Evolutionary conservation across 306 rosid species (phyloP), one percentile per base, ranked within the genome.

Genomic region (barrel medic (Medicago truncatula)): DNA sequence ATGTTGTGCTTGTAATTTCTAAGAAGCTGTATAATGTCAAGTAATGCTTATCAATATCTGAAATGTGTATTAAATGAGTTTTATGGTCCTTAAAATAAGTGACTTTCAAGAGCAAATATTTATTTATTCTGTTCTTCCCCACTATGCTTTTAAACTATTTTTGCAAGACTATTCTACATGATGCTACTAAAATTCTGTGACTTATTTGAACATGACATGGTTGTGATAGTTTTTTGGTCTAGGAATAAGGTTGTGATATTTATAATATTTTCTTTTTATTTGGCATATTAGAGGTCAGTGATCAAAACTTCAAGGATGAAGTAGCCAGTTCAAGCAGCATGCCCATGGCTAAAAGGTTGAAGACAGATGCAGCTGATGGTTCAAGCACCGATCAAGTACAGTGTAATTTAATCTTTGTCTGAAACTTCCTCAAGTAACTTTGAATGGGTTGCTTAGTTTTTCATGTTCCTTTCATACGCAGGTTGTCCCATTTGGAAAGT

Each of bases 261-360:
- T 47, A 18, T 57, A 60, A 61, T 67, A 56, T 57, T 56, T 10
- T 46, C 28, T 54, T 41, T 20, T 60, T 75, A 40, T 53, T 61
- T 17, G 20, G 14, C 18, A 13, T 62, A 7, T 49, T 79, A 91
- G 98, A 91, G 82, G 84, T 84, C 80, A 83, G 86, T 4, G 96
- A 86, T 82, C 98, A 91, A 88, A 94, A 92, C 85, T 94, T 94
- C 83, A 83, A 63, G 79, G 87, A 86, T 56, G 87, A 86, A 58
- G 87, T 63, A 83, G 85, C 84, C 78, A 78, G 82, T 67, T 77
- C 87, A 69, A 70, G 83, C 79, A 13, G 86, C 79, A 69, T 70
- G 64, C 81, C 91, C 17, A 10, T n/a, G 74, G 64, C 78, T 8
- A 91, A 91, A 84, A 83, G 90, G 85, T 74, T 73, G 78, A 90